Conservation (phyloP, 345 rosid species). For the Corchorus olitorius region DNA sequence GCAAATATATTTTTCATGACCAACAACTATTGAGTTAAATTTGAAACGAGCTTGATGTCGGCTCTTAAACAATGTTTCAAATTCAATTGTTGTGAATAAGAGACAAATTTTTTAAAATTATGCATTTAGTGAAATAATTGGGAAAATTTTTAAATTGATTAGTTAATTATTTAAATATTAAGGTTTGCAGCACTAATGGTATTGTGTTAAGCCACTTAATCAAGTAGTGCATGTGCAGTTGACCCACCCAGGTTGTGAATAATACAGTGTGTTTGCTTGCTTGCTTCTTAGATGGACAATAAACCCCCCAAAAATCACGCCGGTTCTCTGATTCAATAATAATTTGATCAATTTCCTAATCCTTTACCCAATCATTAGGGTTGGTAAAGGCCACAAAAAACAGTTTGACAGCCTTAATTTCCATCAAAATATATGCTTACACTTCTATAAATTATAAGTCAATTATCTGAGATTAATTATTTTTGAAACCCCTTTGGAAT, state of each 20-base stretch:
- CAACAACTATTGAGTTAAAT: too few relatives aligned
- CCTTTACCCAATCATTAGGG: conserved; percentile 25
- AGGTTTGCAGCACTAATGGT: not conserved
- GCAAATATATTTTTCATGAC: too few relatives aligned
- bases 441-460: not conserved
- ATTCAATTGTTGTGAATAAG: too few relatives aligned
- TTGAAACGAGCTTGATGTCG: too few relatives aligned
- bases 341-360: conserved; percentile 12
- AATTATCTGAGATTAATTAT: not conserved
- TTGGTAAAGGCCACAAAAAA: conserved; percentile 1
- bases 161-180: not conserved
- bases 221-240: conserved; percentile 27
- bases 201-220: conserved; percentile 11
- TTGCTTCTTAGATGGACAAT: conserved; percentile 21
- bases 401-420: not conserved
- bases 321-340: conserved; percentile 24
- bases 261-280: not conserved
- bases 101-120: too few relatives aligned
- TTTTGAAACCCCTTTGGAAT: not conserved
- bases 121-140: not conserved
- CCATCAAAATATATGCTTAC: not conserved
- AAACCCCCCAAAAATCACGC: conserved; percentile 41
- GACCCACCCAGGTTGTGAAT: conserved; percentile 30
- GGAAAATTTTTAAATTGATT: not conserved
- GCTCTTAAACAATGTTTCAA: too few relatives aligned